phyloP scores from a whole-genome alignment of 1,284 basidiomycete species.

The Flammula alnicola region DNA sequence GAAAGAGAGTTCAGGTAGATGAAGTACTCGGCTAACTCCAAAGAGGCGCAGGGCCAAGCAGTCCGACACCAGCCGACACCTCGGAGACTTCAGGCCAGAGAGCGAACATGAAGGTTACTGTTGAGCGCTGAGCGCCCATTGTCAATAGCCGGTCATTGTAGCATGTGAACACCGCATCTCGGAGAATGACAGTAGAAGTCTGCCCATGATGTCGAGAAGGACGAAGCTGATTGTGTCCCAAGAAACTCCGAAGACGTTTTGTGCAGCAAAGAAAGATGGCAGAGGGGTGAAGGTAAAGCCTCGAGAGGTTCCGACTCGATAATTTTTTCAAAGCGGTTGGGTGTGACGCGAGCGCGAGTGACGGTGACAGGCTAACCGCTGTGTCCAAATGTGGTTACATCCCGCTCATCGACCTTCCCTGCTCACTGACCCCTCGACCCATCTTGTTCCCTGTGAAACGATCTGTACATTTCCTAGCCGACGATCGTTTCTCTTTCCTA shows the following conservation, averaged over 20 bases:
- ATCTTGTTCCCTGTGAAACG: slow-evolving; percentile 3
- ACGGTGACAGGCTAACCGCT: slow-evolving; percentile 22
- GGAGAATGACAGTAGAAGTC: background rate
- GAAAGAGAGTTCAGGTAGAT: background rate
- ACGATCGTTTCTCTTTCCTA: slow-evolving; percentile 14
- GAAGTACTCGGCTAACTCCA: no score
- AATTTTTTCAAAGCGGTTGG: slow-evolving; percentile 9
- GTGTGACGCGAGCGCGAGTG: slow-evolving; percentile 19
- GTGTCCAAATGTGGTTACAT: slow-evolving; percentile 19
- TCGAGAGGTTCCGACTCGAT: no score
- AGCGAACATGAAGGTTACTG: background rate
- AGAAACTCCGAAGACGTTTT: no score
- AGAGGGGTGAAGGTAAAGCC: slow-evolving; percentile 8
- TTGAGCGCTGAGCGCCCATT: background rate
- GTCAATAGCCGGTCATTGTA: background rate
- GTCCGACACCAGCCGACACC: background rate
- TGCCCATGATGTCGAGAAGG: background rate
- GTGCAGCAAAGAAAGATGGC: background rate
- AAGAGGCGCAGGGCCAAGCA: background rate
- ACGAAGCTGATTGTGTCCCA: background rate
- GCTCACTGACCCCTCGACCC: slow-evolving; percentile 12
- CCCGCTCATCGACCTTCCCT: slow-evolving; percentile 19
- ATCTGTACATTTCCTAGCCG: slow-evolving; percentile 12
- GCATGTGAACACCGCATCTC: background rate
- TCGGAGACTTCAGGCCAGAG: background rate